Base-by-base conservation (phyloP, 345 rosid species). In the Eucalyptus cloeziana region DNA sequence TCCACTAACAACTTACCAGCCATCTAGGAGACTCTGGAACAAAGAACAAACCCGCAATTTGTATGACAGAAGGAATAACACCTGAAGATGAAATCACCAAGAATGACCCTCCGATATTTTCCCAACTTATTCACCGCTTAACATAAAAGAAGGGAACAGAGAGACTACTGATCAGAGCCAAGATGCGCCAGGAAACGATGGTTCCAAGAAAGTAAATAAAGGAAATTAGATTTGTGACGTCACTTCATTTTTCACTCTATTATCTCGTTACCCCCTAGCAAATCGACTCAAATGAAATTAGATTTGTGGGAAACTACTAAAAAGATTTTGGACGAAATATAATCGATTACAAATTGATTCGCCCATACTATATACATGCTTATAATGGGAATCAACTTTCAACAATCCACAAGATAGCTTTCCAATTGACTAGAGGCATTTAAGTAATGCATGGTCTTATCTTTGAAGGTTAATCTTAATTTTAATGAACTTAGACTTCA, bases 11-110 rank as follows among this genome's bases (percentile, higher is more conserved):
- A 87, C 93, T 89, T 58, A 92, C 92, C 91, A 91, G 88, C 96
- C 95, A 94, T 94, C 94, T 88, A 5, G 94, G 95, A 87, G 96
- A 93, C 86, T 91, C 95, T 1, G 96, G 95, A 90, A 92, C 90
- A 90, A 89, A 94, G 86, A 91, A 91, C 8, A 93, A 31, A 44
- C 94, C 91, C 21, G 88, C 9, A n/a, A 93, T 43, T 37, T 91
- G 93, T 49, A 92, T 14, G 50, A 91, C 64, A 62, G 89, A 90
- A 43, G 94, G 92, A 87, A 92, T 81, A 44, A 33, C 12, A 67
- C 91, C 96, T 94, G 93, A 89, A 51, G 62, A 51, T 25, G 10
- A 86, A 62, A 54, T 76, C 27, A 37, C 15, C 83, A 76, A 76
- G 47, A 50, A 87, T 58, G 80, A 58, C 8, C 52, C n/a, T 9